Percentiles rank a stretch among this genome's conserved stretches.
Evolutionary conservation across 2,329 filamentous ascomycete genomes (phyloP).

Genomic region (Pyricularia pennisetigena): DNA sequence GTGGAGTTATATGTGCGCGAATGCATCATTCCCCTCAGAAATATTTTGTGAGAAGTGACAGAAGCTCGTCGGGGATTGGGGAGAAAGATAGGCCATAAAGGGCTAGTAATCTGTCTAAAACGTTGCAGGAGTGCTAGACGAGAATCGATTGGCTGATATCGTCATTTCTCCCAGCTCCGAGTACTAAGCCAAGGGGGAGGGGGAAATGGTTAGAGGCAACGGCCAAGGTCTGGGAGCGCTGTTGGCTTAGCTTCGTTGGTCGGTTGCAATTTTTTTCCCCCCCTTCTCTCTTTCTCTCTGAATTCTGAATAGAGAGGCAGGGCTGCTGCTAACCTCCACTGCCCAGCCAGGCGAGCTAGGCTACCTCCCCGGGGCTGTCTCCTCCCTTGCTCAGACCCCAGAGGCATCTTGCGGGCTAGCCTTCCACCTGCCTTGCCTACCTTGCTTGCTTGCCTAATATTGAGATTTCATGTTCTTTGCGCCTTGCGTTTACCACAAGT

Average conservation of each 20-base stretch:
- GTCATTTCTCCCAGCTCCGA: not conserved
- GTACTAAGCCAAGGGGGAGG: not conserved
- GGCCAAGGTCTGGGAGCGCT: not conserved
- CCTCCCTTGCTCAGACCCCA: no score
- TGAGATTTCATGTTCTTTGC: no score
- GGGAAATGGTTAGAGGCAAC: not conserved
- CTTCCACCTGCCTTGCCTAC: no score
- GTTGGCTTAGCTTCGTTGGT: not conserved
- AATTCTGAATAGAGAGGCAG: not conserved
- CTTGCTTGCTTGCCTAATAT: no score
- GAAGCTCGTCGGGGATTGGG: not conserved
- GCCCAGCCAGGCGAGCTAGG: no score
- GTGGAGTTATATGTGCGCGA: not conserved
- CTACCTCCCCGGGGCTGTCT: no score
- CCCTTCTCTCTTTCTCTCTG: no score
- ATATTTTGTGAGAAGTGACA: not conserved
- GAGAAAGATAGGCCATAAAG: not conserved
- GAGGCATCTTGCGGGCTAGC: no score
- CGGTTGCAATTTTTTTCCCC: not conserved
- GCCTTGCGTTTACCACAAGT: not conserved
- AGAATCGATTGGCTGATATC: not conserved
- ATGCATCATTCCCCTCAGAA: not conserved
- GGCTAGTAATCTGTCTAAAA: not conserved
- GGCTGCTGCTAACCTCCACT: not conserved
- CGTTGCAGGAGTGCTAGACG: not conserved